These are phyloP conservation scores for Cicer pinnatifidum DNA, from an alignment of 306 rosid species.

Conservation along the genomic window DNA sequence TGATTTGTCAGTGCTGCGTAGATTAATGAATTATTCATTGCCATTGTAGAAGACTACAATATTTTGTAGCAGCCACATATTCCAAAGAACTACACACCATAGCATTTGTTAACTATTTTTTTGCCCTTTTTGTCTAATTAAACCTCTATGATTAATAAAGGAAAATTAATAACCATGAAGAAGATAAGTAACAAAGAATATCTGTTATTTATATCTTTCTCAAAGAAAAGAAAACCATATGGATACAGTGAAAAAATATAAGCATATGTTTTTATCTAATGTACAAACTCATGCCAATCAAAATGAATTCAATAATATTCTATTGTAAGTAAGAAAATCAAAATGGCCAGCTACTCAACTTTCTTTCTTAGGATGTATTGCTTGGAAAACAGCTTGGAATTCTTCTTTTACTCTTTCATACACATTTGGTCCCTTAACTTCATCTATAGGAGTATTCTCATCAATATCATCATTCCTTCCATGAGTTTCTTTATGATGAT, in stretches of 20 bases:
- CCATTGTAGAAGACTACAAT: too few relatives aligned
- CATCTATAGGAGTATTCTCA: conserved; percentile 57
- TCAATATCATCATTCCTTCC: conserved; percentile 66
- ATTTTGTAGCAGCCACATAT: too few relatives aligned
- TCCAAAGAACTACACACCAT: too few relatives aligned
- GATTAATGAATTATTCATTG: too few relatives aligned
- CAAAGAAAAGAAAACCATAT: background rate
- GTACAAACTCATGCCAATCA: conserved; percentile 19
- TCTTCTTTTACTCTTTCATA: conserved; percentile 78
- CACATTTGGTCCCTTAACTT: conserved; percentile 67
- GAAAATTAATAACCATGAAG: too few relatives aligned
- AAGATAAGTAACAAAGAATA: background rate
- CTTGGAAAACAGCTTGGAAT: conserved; percentile 66
- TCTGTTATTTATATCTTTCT: background rate
- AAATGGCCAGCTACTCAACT: background rate
- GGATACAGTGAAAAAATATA: conserved; percentile 4
- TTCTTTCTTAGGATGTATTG: conserved; percentile 62
- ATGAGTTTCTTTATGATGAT: conserved; percentile 68
- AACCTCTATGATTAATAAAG: too few relatives aligned
- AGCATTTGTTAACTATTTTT: too few relatives aligned
- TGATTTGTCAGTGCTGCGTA: too few relatives aligned
- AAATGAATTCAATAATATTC: conserved; percentile 40
- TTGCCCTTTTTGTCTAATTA: too few relatives aligned
- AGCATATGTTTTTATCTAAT: conserved; percentile 32
- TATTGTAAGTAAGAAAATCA: conserved; percentile 24